Evolutionary conservation across 2,329 filamentous ascomycete genomes (phyloP).

Genomic region (Seiridium cupressi): DNA sequence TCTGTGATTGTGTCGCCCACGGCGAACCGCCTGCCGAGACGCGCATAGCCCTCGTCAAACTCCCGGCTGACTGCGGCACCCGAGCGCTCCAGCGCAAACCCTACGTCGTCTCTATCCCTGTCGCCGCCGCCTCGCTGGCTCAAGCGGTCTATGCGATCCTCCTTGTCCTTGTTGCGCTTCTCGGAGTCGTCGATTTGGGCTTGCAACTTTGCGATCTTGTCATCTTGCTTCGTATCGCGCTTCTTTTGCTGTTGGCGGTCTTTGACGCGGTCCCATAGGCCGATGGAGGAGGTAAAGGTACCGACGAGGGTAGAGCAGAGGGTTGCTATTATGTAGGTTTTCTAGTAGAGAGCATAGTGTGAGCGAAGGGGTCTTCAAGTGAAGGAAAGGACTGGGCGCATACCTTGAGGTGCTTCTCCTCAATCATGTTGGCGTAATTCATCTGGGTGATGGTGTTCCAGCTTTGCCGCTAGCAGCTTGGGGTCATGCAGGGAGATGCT

Average conservation of each 20-base stretch:
- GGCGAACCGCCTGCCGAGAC: conserved; percentile 31
- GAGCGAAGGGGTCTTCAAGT: background rate
- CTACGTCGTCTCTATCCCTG: conserved; percentile 19
- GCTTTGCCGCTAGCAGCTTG: background rate
- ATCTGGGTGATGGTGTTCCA: conserved; percentile 3
- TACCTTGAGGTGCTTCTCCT: conserved; percentile 33
- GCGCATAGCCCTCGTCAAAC: conserved; percentile 30
- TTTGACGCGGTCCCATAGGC: conserved; percentile 32
- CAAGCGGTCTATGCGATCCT: conserved; percentile 5
- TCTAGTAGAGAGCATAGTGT: conserved; percentile 16
- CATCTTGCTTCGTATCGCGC: conserved; percentile 30
- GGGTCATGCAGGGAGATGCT: background rate
- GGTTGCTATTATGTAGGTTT: conserved; percentile 37
- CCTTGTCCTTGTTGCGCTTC: conserved; percentile 15
- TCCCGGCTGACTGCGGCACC: conserved; percentile 30
- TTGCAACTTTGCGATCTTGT: conserved; percentile 29
- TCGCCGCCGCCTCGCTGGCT: conserved; percentile 3
- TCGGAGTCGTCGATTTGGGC: conserved; percentile 19
- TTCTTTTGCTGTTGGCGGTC: conserved; percentile 29
- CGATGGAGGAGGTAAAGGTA: conserved; percentile 34
- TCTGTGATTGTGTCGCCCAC: conserved; percentile 32
- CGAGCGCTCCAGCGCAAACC: conserved; percentile 25
- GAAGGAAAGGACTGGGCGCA: conserved; percentile 2
- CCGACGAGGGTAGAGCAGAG: conserved; percentile 36
- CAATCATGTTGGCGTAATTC: conserved; percentile 28